phyloP scores from a whole-genome alignment of 148 eudicot species.

The Gaultheria prostrata region DNA sequence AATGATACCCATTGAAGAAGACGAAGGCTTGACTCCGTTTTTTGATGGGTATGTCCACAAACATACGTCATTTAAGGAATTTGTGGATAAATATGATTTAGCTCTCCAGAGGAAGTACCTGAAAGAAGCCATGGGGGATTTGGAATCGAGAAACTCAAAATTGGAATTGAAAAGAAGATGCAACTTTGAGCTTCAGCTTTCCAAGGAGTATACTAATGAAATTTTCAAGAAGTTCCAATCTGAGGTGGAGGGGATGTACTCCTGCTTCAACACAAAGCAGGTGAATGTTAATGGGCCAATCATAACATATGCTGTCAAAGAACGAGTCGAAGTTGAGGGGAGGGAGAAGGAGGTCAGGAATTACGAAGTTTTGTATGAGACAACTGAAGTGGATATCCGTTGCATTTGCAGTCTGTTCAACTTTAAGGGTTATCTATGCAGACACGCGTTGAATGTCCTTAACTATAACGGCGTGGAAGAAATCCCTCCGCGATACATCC shows the following conservation, averaged over 20 bases:
- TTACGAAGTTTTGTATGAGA: conserved; percentile 38
- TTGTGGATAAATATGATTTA: conserved; percentile 34
- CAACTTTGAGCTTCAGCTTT: conserved; percentile 36
- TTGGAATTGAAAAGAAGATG: conserved; percentile 34
- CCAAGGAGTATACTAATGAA: conserved; percentile 31
- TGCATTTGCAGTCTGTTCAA: conserved; percentile 41
- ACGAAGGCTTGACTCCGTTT: conserved; percentile 25
- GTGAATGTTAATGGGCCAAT: conserved; percentile 29
- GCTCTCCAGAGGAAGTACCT: conserved; percentile 31
- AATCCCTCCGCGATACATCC: conserved; percentile 33
- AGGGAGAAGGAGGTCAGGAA: conserved; percentile 31
- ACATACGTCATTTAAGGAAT: conserved; percentile 37
- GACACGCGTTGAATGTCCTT: conserved; percentile 39
- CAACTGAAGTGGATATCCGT: conserved; percentile 34
- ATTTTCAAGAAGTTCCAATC: conserved; percentile 31
- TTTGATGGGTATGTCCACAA: conserved; percentile 42
- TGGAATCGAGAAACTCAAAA: conserved; percentile 28
- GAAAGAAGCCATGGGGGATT: conserved; percentile 36
- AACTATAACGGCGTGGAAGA: conserved; percentile 39
- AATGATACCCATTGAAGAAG: conserved; percentile 28
- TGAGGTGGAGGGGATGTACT: conserved; percentile 37
- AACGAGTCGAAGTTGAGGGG: conserved; percentile 30
- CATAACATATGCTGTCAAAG: conserved; percentile 28
- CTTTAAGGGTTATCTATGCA: conserved; percentile 38
- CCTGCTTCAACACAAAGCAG: conserved; percentile 35